Percentiles rank a stretch among this genome's conserved stretches.
phyloP scores from a whole-genome alignment of 2,329 filamentous ascomycete species.

The Pseudocercospora crystallina region DNA sequence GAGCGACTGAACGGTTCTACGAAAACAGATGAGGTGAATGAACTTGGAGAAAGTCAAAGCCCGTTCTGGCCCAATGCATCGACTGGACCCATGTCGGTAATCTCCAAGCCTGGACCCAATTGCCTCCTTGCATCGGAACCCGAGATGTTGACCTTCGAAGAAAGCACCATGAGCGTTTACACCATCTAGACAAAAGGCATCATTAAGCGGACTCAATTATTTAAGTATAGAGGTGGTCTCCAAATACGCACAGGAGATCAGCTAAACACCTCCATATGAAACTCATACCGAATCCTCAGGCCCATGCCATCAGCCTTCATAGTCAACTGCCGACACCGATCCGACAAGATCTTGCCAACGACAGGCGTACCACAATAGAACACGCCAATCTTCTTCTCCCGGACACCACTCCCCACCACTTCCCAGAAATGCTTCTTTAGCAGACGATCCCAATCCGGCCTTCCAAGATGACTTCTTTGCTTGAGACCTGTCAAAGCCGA shows the following conservation, averaged over 20 bases:
- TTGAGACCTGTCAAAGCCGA: constrained; percentile 56
- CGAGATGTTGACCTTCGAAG: too few relatives aligned
- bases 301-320: constrained; percentile 52
- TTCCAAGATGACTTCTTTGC: constrained; percentile 54
- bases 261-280: constrained; percentile 59
- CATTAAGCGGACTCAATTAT: too few relatives aligned
- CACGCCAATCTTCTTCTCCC: constrained; percentile 52
- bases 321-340: constrained; percentile 53
- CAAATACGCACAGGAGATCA: neutral
- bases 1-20: too few relatives aligned
- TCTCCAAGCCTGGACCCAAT: too few relatives aligned
- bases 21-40: too few relatives aligned
- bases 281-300: constrained; percentile 55
- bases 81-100: too few relatives aligned
- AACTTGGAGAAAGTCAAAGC: too few relatives aligned
- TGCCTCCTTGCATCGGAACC: too few relatives aligned
- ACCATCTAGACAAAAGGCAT: too few relatives aligned
- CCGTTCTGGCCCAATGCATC: too few relatives aligned
- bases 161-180: too few relatives aligned
- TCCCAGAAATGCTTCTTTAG: constrained; percentile 56
- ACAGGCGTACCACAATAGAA: constrained; percentile 59
- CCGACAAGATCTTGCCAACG: constrained; percentile 55
- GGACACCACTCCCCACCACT: constrained; percentile 41
- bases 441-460: constrained; percentile 54
- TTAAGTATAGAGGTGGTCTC: too few relatives aligned